These are phyloP conservation scores for Neckera pumila DNA, from an alignment of 225 moss, liverwort and hornwort genomes.

Conservation along the genomic window DNA sequence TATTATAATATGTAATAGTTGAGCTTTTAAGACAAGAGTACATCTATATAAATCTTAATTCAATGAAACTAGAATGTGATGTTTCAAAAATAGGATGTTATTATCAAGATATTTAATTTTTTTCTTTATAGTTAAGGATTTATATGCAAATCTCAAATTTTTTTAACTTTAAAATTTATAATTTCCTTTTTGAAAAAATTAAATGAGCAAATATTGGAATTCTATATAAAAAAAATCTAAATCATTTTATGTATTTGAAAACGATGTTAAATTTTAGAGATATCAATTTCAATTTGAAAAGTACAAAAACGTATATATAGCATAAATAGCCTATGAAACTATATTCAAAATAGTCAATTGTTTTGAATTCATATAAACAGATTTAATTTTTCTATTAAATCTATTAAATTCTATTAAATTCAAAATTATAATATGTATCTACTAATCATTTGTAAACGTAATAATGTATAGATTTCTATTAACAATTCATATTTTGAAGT, in stretches of 20 bases:
- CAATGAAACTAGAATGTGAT: too few species aligned
- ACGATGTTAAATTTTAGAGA: background rate
- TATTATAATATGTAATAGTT: background rate
- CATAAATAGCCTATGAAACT: background rate
- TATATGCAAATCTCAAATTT: background rate
- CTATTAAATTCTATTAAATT: too few species aligned
- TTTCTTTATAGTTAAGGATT: background rate
- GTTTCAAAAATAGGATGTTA: background rate
- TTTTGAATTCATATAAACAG: background rate
- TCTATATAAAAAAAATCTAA: background rate
- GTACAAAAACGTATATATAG: too few species aligned
- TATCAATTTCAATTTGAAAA: background rate
- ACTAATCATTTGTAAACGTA: rapidly evolving
- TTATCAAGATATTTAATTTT: background rate
- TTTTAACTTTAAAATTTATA: background rate
- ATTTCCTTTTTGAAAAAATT: too few species aligned
- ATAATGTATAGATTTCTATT: background rate
- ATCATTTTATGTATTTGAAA: background rate
- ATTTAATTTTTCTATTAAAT: background rate
- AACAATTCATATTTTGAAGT: background rate
- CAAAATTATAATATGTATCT: too few species aligned
- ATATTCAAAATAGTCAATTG: background rate
- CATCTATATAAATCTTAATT: background rate
- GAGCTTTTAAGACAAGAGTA: background rate
- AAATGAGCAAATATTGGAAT: too few species aligned